Evolutionary conservation across 331 rosid genomes (phyloP).

Genomic region (Rhamnella rubrinervis): DNA sequence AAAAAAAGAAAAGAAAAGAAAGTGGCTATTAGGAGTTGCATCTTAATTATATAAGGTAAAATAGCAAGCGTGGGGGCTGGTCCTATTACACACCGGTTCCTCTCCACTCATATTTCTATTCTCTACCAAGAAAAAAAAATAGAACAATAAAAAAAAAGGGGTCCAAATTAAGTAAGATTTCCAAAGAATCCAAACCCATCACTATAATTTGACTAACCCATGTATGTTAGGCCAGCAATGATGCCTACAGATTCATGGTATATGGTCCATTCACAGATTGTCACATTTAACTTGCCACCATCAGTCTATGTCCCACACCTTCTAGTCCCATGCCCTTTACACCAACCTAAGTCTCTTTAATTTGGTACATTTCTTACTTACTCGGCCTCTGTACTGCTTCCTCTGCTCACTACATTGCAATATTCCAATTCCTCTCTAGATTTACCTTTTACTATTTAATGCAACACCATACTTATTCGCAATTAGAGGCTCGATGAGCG

Average conservation of each 20-base stretch:
- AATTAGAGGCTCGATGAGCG: too few species aligned
- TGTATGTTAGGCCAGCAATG: conserved; percentile 43
- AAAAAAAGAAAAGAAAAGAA: too few species aligned
- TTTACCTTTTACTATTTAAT: too few species aligned
- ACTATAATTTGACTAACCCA: conserved; percentile 25
- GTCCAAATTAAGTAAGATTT: conserved; percentile 17
- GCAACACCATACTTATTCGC: too few species aligned
- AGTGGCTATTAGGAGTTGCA: not conserved
- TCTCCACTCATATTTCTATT: not conserved
- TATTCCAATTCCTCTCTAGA: too few species aligned
- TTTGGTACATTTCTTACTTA: not conserved
- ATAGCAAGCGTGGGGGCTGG: too few species aligned
- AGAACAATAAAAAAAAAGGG: not conserved
- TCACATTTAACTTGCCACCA: conserved; percentile 16
- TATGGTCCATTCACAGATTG: conserved; percentile 31
- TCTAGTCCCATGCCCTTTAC: conserved; percentile 30
- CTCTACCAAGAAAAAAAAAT: not conserved
- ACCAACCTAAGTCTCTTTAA: conserved; percentile 15
- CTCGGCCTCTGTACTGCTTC: not conserved
- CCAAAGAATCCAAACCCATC: conserved; percentile 21
- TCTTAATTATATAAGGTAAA: not conserved
- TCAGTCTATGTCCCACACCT: conserved; percentile 24
- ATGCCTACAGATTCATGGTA: conserved; percentile 66
- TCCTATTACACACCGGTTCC: too few species aligned
- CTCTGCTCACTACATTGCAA: not conserved